Evolutionary conservation across 495 filamentous ascomycete species (phyloP).

Genomic region (Aspergillus biplanus): DNA sequence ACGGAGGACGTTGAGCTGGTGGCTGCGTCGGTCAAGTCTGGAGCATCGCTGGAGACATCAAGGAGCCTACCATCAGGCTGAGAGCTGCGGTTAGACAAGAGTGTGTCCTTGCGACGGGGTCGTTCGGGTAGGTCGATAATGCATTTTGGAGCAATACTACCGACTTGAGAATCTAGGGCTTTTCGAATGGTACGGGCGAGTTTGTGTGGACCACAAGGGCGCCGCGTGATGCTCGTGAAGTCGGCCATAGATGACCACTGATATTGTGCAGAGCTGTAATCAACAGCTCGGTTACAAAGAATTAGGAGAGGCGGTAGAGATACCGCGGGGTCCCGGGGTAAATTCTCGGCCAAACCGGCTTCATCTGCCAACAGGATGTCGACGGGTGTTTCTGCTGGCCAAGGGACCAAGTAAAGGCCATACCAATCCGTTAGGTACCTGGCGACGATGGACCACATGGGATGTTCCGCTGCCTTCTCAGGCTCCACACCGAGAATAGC

Average conservation of each 20-base stretch:
- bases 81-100: not conserved
- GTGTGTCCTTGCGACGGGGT: slow-evolving; percentile 2
- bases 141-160: slow-evolving; percentile 19
- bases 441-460: slow-evolving; percentile 30
- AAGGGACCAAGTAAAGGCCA: slow-evolving; percentile 44
- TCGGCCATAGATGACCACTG: slow-evolving; percentile 39
- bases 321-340: slow-evolving; percentile 15
- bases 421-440: slow-evolving; percentile 51
- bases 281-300: slow-evolving; percentile 40
- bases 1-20: slow-evolving; percentile 13
- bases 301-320: slow-evolving; percentile 41
- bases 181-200: slow-evolving; percentile 57
- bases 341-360: slow-evolving; percentile 29
- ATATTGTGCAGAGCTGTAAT: slow-evolving; percentile 32
- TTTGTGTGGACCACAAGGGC: slow-evolving; percentile 67
- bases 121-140: slow-evolving; percentile 22
- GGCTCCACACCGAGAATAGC: slow-evolving; percentile 40
- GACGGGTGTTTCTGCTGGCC: slow-evolving; percentile 31
- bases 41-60: slow-evolving; percentile 11
- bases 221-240: slow-evolving; percentile 50
- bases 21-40: slow-evolving; percentile 19
- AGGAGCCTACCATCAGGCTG: slow-evolving; percentile 4
- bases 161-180: slow-evolving; percentile 32
- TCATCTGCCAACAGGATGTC: slow-evolving; percentile 52
- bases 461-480: slow-evolving; percentile 19